phyloP scores from a whole-genome alignment of 2,329 filamentous ascomycete genomes.

The Fusarium cicatricum region DNA sequence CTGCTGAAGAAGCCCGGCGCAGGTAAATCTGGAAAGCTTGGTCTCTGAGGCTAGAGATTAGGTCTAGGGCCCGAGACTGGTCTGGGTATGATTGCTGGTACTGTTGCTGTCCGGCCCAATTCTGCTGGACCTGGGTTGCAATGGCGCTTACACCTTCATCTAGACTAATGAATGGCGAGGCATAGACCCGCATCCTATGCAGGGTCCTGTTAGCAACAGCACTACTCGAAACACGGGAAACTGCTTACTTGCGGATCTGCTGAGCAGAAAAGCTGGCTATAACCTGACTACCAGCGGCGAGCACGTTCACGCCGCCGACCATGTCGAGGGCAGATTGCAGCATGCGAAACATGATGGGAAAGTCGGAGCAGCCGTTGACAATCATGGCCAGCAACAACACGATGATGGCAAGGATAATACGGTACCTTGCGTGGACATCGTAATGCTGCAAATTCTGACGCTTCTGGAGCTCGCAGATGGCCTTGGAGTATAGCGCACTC shows the following conservation, averaged over 20 bases:
- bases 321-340: slow-evolving; percentile 35
- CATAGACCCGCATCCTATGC: slow-evolving; percentile 34
- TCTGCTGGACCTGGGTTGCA: slow-evolving; percentile 14
- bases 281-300: slow-evolving; percentile 12
- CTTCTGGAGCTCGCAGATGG: slow-evolving; percentile 22
- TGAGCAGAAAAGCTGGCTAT: slow-evolving; percentile 25
- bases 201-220: slow-evolving; percentile 56
- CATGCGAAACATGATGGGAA: slow-evolving; percentile 39
- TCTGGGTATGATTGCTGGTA: slow-evolving; percentile 38
- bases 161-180: slow-evolving; percentile 32
- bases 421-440: slow-evolving; percentile 18
- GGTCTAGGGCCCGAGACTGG: slow-evolving; percentile 8
- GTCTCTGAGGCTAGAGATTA: slow-evolving; percentile 12
- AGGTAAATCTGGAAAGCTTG: slow-evolving; percentile 29
- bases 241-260: slow-evolving; percentile 35
- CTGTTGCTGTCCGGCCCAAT: slow-evolving; percentile 62
- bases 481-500: slow-evolving; percentile 14
- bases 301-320: slow-evolving; percentile 27
- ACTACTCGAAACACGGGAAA: too few relatives aligned
- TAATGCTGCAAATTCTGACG: slow-evolving; percentile 13
- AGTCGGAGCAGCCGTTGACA: slow-evolving; percentile 38
- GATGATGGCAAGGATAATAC: slow-evolving; percentile 33
- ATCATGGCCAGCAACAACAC: slow-evolving; percentile 38
- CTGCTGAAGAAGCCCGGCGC: slow-evolving; percentile 7
- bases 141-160: slow-evolving; percentile 29